Percentiles rank a stretch among this genome's conserved stretches.
Conservation (phyloP, 2,329 filamentous ascomycete species). For the Cordyceps cateniannulata region DNA sequence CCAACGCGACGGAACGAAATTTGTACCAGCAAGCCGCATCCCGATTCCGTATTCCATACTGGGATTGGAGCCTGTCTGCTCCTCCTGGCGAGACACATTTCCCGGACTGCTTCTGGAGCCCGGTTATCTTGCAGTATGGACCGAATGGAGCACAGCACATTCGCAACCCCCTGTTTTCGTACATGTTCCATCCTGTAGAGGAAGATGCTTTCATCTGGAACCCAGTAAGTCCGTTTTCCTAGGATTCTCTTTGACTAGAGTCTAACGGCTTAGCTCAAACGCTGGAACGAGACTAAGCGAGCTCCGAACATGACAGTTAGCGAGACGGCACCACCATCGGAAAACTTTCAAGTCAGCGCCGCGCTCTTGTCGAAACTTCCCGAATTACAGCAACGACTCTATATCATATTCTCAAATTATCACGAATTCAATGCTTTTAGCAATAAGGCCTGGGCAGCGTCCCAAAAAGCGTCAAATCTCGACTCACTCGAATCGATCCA, state of each 20-base stretch:
- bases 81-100: conserved; percentile 42
- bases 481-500: conserved; percentile 63
- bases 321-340: conserved; percentile 36
- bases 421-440: conserved; percentile 62
- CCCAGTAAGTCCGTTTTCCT: conserved; percentile 42
- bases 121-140: conserved; percentile 45
- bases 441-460: conserved; percentile 57
- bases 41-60: conserved; percentile 51
- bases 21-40: conserved; percentile 45
- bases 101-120: conserved; percentile 39
- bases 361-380: conserved; percentile 39
- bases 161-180: conserved; percentile 55
- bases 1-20: conserved; percentile 36
- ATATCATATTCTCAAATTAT: conserved; percentile 61
- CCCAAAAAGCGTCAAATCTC: conserved; percentile 39
- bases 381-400: conserved; percentile 56
- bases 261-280: conserved; percentile 40
- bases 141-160: conserved; percentile 51
- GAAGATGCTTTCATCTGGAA: conserved; percentile 49
- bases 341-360: conserved; percentile 49
- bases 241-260: too few relatives aligned
- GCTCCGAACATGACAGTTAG: conserved; percentile 36
- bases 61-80: conserved; percentile 51
- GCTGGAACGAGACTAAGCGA: conserved; percentile 55
- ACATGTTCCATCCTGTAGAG: conserved; percentile 54